A percentile compares a stretch with the other conserved stretches of the same genome.
These are phyloP conservation scores for Madurella fahalii DNA, from an alignment of 2,329 filamentous ascomycete genomes.

Conservation along the genomic window DNA sequence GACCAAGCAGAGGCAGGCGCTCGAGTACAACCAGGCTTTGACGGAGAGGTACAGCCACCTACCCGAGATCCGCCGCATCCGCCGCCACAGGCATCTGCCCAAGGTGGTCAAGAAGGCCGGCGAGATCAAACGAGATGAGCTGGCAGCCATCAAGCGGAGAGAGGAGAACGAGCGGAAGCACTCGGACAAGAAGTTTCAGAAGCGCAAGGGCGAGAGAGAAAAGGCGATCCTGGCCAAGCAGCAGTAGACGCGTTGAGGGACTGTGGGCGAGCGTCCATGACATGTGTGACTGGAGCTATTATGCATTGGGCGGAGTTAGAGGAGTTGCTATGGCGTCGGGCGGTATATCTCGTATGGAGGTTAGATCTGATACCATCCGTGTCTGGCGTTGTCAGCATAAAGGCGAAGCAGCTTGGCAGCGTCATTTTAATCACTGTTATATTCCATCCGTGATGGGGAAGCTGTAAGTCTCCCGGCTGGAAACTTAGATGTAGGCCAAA, in stretches of 20 bases:
- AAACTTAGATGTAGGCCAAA: too few species aligned
- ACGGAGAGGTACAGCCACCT: conserved; percentile 85
- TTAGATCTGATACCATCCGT: conserved; percentile 22
- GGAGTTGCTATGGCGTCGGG: not conserved
- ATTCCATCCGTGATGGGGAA: too few species aligned
- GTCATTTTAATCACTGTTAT: not conserved
- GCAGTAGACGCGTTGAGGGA: conserved; percentile 37
- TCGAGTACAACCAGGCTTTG: conserved; percentile 88
- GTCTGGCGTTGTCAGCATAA: conserved; percentile 15
- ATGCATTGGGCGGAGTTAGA: conserved; percentile 20
- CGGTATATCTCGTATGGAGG: conserved; percentile 3
- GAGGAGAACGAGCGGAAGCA: conserved; percentile 95
- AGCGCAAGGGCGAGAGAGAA: conserved; percentile 62
- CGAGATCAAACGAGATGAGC: conserved; percentile 89
- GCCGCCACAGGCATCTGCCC: conserved; percentile 84
- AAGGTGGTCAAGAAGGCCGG: conserved; percentile 92
- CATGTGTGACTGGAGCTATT: not conserved
- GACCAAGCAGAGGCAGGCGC: conserved; percentile 74
- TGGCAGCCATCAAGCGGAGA: conserved; percentile 79
- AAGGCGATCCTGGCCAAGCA: conserved; percentile 78
- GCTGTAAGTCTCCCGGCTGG: too few species aligned
- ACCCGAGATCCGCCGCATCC: conserved; percentile 91
- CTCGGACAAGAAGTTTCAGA: conserved; percentile 70
- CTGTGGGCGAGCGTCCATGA: not conserved
- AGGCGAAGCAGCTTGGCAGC: not conserved